A percentile compares a stretch with the other conserved stretches of the same genome.
These are phyloP conservation scores for Verruconis gallopava DNA, from an alignment of 2,329 filamentous ascomycete genomes.

Conservation along the genomic window DNA sequence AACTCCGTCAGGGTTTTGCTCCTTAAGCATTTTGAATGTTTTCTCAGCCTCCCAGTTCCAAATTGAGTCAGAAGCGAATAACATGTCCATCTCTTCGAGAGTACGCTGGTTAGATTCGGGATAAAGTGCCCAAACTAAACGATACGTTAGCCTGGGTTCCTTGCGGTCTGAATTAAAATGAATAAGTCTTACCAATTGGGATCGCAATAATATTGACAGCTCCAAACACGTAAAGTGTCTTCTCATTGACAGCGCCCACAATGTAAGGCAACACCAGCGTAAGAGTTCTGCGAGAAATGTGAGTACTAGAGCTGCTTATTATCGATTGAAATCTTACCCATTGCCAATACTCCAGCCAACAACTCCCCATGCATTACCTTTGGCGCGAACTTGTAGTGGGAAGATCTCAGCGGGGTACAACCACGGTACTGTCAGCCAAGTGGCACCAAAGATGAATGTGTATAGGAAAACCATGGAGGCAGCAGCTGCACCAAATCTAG, in stretches of 20 bases:
- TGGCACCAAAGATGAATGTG: slow-evolving; percentile 51
- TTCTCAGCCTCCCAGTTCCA: background rate
- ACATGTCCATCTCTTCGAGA: slow-evolving; percentile 37
- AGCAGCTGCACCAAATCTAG: slow-evolving; percentile 48
- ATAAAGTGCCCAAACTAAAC: slow-evolving; percentile 37
- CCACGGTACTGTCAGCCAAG: slow-evolving; percentile 45
- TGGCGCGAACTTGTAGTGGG: slow-evolving; percentile 55
- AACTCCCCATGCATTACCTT: slow-evolving; percentile 64
- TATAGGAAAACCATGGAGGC: slow-evolving; percentile 60
- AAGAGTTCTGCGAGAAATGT: too few relatives aligned
- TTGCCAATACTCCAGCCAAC: slow-evolving; percentile 58
- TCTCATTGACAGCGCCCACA: slow-evolving; percentile 33
- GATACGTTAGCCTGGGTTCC: too few relatives aligned
- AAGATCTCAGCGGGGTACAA: slow-evolving; percentile 59
- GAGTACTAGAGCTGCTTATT: too few relatives aligned
- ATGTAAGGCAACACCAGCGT: slow-evolving; percentile 41
- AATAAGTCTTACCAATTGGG: too few relatives aligned
- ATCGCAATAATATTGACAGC: slow-evolving; percentile 39
- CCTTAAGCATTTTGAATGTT: background rate
- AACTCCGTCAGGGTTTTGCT: too few relatives aligned
- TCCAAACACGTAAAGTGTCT: slow-evolving; percentile 40
- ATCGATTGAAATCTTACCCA: too few relatives aligned
- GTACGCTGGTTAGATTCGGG: slow-evolving; percentile 34
- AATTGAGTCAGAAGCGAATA: slow-evolving; percentile 27
- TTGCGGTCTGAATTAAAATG: too few relatives aligned